Evolutionary conservation across 768 basidiomycete species (phyloP).

Genomic region (Tylopilus vinaceipallidus): DNA sequence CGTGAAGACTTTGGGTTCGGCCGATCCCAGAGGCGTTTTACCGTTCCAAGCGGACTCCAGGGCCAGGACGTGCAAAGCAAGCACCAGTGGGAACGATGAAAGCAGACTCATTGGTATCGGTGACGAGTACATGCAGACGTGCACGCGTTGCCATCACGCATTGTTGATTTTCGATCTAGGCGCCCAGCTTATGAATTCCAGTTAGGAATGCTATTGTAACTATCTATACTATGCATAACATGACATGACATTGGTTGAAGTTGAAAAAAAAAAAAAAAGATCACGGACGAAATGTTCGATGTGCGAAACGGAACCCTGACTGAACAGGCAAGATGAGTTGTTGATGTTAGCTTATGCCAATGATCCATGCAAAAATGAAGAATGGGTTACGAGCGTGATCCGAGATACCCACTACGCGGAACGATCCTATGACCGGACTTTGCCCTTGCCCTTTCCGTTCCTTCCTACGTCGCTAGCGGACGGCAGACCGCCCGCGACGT

Average conservation of each 20-base stretch:
- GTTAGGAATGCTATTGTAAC: slow-evolving; percentile 31
- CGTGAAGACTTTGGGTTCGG: slow-evolving; percentile 45
- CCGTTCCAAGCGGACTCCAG: slow-evolving; percentile 70
- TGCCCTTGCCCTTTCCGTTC: slow-evolving; percentile 65
- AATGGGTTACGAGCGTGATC: slow-evolving; percentile 19
- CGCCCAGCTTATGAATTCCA: slow-evolving; percentile 15
- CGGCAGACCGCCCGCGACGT: slow-evolving; percentile 17
- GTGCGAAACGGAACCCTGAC: slow-evolving; percentile 19
- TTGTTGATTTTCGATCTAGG: slow-evolving; percentile 8
- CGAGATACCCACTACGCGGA: slow-evolving; percentile 14
- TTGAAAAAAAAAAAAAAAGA: slow-evolving; percentile 13
- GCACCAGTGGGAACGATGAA: slow-evolving; percentile 3
- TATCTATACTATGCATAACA: slow-evolving; percentile 35
- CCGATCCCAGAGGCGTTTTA: slow-evolving; percentile 47
- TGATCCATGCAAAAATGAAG: slow-evolving; percentile 27
- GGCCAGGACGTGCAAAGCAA: slow-evolving; percentile 7
- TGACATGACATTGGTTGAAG: slow-evolving; percentile 25
- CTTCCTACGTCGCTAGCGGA: slow-evolving; percentile 22
- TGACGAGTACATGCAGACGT: no score
- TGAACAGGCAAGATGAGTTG: slow-evolving; percentile 25
- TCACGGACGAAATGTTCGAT: slow-evolving; percentile 28
- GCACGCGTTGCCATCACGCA: slow-evolving; percentile 25
- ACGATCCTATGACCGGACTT: slow-evolving; percentile 45
- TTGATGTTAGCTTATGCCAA: slow-evolving; percentile 29
- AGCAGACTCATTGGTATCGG: slow-evolving; percentile 7